Conservation (phyloP, 225 moss, liverwort and hornwort genomes). For the Sphagnum tenellum region DNA sequence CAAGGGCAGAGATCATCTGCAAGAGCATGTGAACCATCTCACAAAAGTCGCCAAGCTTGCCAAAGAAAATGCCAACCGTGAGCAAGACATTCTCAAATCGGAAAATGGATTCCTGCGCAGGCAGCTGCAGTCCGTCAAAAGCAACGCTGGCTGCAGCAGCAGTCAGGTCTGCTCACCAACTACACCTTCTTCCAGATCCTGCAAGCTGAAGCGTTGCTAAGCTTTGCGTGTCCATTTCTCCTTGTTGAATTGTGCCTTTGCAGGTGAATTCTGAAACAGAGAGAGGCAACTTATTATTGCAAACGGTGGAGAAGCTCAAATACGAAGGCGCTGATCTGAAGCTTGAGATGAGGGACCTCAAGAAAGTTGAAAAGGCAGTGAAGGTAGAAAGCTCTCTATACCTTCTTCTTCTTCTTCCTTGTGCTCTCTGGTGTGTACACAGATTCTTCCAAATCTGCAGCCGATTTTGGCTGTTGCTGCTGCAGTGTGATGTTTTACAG, state of each 20-base stretch:
- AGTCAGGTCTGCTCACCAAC: slow-evolving; percentile 8
- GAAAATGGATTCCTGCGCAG: slow-evolving; percentile 10
- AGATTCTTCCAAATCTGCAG: too few relatives aligned
- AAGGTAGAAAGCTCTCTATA: slow-evolving; percentile 1
- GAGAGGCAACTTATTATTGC: slow-evolving; percentile 23
- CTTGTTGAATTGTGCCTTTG: slow-evolving; percentile 13
- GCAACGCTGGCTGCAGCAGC: slow-evolving; percentile 2
- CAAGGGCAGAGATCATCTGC: slow-evolving; percentile 44
- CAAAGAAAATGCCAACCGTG: slow-evolving; percentile 12
- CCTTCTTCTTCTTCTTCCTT: too few relatives aligned
- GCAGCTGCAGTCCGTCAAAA: slow-evolving; percentile 15
- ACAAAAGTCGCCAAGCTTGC: slow-evolving; percentile 26
- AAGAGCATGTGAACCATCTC: slow-evolving; percentile 24
- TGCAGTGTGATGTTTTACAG: too few relatives aligned
- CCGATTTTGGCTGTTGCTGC: too few relatives aligned
- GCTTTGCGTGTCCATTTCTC: not conserved
- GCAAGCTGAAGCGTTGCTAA: too few relatives aligned
- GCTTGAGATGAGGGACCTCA: slow-evolving; percentile 35
- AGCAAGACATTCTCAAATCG: slow-evolving; percentile 10
- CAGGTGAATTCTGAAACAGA: slow-evolving; percentile 18
- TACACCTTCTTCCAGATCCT: too few relatives aligned
- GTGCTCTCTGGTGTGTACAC: too few relatives aligned
- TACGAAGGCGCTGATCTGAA: slow-evolving; percentile 40
- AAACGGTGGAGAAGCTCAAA: slow-evolving; percentile 35
- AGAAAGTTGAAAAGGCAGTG: slow-evolving; percentile 31